phyloP scores from a whole-genome alignment of 106 monocot genomes.

The Dactylorhiza incarnata region DNA sequence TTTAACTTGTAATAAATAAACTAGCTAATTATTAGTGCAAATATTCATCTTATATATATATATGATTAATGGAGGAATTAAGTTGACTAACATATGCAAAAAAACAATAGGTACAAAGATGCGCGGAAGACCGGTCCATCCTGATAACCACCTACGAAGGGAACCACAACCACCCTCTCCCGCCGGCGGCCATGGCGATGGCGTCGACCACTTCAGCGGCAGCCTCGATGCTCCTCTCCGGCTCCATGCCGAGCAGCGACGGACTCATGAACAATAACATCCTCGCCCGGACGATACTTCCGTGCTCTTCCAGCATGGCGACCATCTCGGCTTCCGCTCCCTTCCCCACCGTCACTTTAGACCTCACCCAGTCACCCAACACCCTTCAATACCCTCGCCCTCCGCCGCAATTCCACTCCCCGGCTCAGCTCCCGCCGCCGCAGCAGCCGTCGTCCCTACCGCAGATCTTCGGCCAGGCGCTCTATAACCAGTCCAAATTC shows the following conservation, averaged over 20 bases:
- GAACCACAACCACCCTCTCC: conserved; percentile 70
- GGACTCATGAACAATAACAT: conserved; percentile 42
- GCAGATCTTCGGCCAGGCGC: conserved; percentile 34
- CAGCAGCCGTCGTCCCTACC: conserved; percentile 6
- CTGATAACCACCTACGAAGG: conserved; percentile 75
- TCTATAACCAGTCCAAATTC: conserved; percentile 46
- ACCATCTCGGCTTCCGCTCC: conserved; percentile 80
- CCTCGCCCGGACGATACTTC: conserved; percentile 44
- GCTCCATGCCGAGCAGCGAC: conserved; percentile 53
- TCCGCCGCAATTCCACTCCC: conserved; percentile 6
- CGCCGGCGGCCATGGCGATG: conserved; percentile 76
- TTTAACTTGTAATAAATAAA: too few relatives aligned
- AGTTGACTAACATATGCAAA: not conserved
- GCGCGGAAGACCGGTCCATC: conserved; percentile 51
- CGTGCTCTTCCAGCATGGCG: conserved; percentile 63
- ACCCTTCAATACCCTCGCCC: conserved; percentile 19
- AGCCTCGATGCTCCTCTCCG: conserved; percentile 61
- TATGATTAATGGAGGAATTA: too few relatives aligned
- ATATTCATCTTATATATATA: too few relatives aligned
- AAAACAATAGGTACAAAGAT: conserved; percentile 45
- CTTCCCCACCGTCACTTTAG: conserved; percentile 69
- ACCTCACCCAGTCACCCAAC: conserved; percentile 45
- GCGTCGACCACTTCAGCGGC: conserved; percentile 63
- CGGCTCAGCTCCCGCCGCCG: not conserved
- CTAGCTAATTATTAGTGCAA: too few relatives aligned